Percentiles rank a stretch among this genome's conserved stretches.
These are phyloP conservation scores for Solanum medicagineum DNA, from an alignment of 257 asterid species.

Conservation along the genomic window DNA sequence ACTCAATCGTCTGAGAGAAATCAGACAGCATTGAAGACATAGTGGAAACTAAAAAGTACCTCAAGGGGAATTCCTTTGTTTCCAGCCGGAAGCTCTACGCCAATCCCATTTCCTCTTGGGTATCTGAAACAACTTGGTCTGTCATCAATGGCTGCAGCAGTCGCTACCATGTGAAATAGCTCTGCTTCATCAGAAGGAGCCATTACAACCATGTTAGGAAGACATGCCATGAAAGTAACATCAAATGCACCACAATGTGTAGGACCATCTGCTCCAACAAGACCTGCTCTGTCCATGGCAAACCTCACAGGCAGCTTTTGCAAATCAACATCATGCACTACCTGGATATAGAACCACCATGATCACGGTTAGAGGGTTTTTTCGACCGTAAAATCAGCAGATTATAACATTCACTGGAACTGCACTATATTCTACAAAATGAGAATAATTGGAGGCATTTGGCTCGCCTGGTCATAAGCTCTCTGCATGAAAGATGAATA, in stretches of 20 bases:
- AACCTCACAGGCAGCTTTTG: slow-evolving; percentile 96
- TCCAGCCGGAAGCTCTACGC: slow-evolving; percentile 57
- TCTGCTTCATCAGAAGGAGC: slow-evolving; percentile 94
- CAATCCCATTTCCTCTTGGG: slow-evolving; percentile 93
- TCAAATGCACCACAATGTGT: slow-evolving; percentile 93
- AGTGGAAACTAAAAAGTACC: slow-evolving; percentile 24
- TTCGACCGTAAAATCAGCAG: background rate
- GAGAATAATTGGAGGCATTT: background rate
- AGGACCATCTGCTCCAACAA: slow-evolving; percentile 97
- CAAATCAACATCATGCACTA: slow-evolving; percentile 90
- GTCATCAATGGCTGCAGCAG: slow-evolving; percentile 89
- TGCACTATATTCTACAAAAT: background rate
- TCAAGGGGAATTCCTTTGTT: slow-evolving; percentile 88
- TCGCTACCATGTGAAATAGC: slow-evolving; percentile 92
- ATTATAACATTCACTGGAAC: background rate
- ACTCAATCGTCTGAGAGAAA: background rate
- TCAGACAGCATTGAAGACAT: background rate
- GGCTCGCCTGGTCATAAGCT: slow-evolving; percentile 80
- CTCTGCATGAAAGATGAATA: slow-evolving; percentile 90
- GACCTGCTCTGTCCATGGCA: slow-evolving; percentile 93
- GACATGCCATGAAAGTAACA: slow-evolving; percentile 83
- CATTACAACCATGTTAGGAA: slow-evolving; percentile 99
- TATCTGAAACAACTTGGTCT: slow-evolving; percentile 87
- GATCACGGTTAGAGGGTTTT: background rate
- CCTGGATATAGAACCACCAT: slow-evolving; percentile 30